Evolutionary conservation across 164 flowering plant species (phyloP).

Genomic region (Nymphaea colorata): DNA sequence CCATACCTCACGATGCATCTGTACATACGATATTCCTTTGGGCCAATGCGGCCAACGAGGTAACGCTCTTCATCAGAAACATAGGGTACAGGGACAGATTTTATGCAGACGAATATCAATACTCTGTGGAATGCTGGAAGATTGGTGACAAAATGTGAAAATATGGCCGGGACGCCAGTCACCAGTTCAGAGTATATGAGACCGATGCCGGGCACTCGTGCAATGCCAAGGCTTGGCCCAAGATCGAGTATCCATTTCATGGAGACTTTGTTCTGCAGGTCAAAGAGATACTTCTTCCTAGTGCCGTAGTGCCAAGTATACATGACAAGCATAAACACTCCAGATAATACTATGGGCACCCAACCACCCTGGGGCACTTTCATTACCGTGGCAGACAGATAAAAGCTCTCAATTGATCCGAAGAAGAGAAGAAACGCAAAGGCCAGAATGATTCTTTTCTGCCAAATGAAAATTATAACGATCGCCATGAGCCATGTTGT

Average conservation of each 20-base stretch:
- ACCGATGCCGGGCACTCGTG: conserved; percentile 89
- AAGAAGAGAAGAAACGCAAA: conserved; percentile 49
- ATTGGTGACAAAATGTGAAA: conserved; percentile 84
- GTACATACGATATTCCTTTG: conserved; percentile 80
- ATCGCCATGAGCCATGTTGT: conserved; percentile 81
- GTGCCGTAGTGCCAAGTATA: conserved; percentile 83
- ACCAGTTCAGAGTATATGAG: conserved; percentile 83
- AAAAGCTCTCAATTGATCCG: conserved; percentile 52
- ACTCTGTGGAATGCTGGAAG: conserved; percentile 87
- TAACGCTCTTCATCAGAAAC: conserved; percentile 79
- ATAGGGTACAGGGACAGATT: conserved; percentile 81
- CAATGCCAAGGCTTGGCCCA: conserved; percentile 86
- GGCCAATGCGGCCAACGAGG: conserved; percentile 78
- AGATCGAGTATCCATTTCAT: conserved; percentile 73
- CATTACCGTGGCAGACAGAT: conserved; percentile 51
- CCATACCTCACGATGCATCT: conserved; percentile 87
- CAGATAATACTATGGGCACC: conserved; percentile 65
- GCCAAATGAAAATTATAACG: conserved; percentile 72
- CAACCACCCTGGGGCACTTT: conserved; percentile 89
- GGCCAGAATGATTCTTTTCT: conserved; percentile 39
- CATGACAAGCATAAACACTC: conserved; percentile 61
- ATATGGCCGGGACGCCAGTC: conserved; percentile 79
- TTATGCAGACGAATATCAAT: conserved; percentile 76
- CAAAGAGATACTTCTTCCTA: conserved; percentile 62
- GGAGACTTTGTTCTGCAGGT: conserved; percentile 80